Evolutionary conservation across 768 basidiomycete genomes (phyloP).

Genomic region (Cystofilobasidium macerans): DNA sequence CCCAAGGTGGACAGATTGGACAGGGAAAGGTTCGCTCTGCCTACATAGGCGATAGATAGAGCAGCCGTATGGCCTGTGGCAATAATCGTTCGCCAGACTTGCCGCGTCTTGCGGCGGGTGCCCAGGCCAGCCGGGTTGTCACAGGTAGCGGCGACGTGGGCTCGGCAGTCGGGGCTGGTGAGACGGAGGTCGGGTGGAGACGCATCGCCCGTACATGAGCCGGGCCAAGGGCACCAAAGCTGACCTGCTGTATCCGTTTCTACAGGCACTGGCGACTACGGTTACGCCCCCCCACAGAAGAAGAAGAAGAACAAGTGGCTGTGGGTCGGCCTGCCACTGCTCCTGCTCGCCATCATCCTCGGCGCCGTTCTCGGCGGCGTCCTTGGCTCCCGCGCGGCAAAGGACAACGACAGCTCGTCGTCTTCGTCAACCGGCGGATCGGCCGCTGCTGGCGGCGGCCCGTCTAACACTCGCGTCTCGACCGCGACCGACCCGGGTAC

Average conservation of each 20-base stretch:
- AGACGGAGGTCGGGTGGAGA: too few relatives aligned
- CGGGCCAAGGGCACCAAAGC: not conserved
- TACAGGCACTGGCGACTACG: conserved; percentile 20
- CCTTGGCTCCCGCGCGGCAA: conserved; percentile 53
- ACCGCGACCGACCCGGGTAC: conserved; percentile 18
- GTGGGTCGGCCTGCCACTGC: conserved; percentile 38
- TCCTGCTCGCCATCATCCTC: conserved; percentile 37
- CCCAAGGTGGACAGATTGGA: not conserved
- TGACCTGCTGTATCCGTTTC: not conserved
- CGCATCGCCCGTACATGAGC: too few relatives aligned
- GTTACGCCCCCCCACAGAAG: conserved; percentile 22
- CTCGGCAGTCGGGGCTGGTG: too few relatives aligned
- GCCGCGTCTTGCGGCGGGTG: too few relatives aligned
- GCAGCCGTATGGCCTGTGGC: too few relatives aligned
- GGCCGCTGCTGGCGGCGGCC: too few relatives aligned
- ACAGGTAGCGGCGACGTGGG: too few relatives aligned
- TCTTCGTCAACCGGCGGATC: not conserved
- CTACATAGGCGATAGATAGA: too few relatives aligned
- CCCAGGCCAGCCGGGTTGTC: too few relatives aligned
- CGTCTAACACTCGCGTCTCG: not conserved
- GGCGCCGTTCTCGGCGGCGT: conserved; percentile 57
- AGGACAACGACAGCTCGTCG: conserved; percentile 35
- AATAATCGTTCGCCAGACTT: too few relatives aligned
- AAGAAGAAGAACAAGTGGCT: conserved; percentile 36
- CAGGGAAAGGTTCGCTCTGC: too few relatives aligned